phyloP scores from a whole-genome alignment of 148 eudicot genomes.

The Hydrangea macrophylla region DNA sequence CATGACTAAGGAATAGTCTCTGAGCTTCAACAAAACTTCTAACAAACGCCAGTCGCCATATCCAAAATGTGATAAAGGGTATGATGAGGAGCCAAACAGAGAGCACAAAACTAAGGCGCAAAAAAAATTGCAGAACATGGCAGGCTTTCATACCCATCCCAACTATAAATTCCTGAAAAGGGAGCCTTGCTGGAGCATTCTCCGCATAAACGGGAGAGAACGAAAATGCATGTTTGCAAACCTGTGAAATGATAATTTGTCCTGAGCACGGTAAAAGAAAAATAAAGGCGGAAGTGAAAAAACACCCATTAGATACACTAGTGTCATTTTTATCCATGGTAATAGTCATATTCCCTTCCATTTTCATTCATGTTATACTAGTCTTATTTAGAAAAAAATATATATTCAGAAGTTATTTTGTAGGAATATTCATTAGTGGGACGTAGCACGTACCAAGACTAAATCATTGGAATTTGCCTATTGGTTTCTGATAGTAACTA shows the following conservation, averaged over 20 bases:
- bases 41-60: conserved; percentile 90
- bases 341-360: too few relatives aligned
- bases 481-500: too few relatives aligned
- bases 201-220: conserved; percentile 96
- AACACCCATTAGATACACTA: background rate
- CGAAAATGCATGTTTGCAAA: conserved; percentile 94
- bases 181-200: conserved; percentile 90
- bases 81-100: conserved; percentile 95
- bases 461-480: too few relatives aligned
- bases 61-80: conserved; percentile 96
- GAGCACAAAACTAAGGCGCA: conserved; percentile 89
- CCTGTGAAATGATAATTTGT: conserved; percentile 41
- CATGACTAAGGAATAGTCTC: conserved; percentile 74
- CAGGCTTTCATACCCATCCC: conserved; percentile 87
- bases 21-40: conserved; percentile 83
- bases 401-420: background rate
- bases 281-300: background rate
- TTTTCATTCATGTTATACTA: too few relatives aligned
- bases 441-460: too few relatives aligned
- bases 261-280: background rate
- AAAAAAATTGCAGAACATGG: conserved; percentile 83
- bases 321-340: background rate
- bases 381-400: background rate
- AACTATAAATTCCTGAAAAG: conserved; percentile 75
- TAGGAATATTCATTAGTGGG: background rate